These are phyloP conservation scores for Daedalea quercina DNA, from an alignment of 768 basidiomycete genomes.

Conservation along the genomic window DNA sequence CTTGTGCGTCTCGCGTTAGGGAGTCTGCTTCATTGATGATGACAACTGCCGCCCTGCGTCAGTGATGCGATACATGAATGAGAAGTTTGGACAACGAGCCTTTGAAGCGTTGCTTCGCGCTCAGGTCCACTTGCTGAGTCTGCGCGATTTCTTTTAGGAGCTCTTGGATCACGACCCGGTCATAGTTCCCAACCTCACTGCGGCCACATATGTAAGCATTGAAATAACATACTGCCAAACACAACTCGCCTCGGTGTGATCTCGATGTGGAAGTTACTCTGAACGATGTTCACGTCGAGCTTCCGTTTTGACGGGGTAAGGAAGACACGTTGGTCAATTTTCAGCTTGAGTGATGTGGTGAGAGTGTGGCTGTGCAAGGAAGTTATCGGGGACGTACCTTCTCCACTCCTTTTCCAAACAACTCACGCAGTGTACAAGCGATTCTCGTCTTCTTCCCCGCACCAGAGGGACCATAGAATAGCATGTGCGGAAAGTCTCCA, in stretches of 20 bases:
- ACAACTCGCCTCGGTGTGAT: constrained; percentile 83
- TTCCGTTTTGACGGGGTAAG: constrained; percentile 91
- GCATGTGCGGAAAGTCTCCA: constrained; percentile 94
- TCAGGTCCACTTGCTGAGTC: constrained; percentile 96
- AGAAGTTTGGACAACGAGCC: constrained; percentile 38
- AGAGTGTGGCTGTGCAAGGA: neutral
- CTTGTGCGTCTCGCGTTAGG: constrained; percentile 92
- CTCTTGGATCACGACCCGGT: constrained; percentile 93
- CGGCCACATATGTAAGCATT: neutral
- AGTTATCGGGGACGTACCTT: constrained; percentile 47
- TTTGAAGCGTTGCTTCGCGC: constrained; percentile 94
- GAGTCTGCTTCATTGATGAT: constrained; percentile 98
- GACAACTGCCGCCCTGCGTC: constrained; percentile 56
- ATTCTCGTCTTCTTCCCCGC: constrained; percentile 98
- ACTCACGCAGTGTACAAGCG: constrained; percentile 76
- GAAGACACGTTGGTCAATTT: constrained; percentile 97
- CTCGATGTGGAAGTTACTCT: constrained; percentile 97
- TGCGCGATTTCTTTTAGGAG: constrained; percentile 97
- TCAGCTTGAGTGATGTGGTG: constrained; percentile 50
- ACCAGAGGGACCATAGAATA: constrained; percentile 96
- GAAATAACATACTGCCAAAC: neutral
- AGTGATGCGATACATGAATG: neutral
- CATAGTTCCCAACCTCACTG: constrained; percentile 95
- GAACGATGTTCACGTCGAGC: constrained; percentile 93
- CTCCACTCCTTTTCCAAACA: constrained; percentile 90